Conservation (phyloP, 106 monocot species). For the Dendrobium officinale region DNA sequence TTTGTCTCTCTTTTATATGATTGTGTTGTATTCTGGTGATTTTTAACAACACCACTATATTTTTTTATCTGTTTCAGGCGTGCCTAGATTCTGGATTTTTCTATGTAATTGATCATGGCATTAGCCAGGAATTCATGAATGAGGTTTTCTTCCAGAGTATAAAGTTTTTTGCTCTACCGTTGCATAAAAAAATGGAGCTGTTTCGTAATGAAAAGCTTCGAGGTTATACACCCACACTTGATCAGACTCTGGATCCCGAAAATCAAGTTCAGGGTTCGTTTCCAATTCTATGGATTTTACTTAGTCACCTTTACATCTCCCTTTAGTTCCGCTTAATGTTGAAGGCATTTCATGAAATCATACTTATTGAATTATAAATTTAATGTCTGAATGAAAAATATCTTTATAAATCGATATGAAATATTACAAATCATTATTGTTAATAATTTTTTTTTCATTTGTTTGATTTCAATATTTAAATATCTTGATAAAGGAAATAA, state of each 20-base stretch:
- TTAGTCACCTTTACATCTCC: neutral
- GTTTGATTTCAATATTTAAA: too few species aligned
- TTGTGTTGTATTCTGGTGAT: too few species aligned
- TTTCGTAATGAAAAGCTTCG: constrained; percentile 78
- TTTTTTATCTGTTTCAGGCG: constrained; percentile 34
- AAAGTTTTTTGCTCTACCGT: constrained; percentile 57
- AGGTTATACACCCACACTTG: constrained; percentile 72
- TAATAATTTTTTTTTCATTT: too few species aligned
- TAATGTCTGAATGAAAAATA: too few species aligned
- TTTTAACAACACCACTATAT: too few species aligned
- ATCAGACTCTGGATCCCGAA: constrained; percentile 70
- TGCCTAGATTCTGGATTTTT: constrained; percentile 81
- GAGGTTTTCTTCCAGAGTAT: constrained; percentile 64
- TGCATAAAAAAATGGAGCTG: constrained; percentile 62
- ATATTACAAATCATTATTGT: too few species aligned
- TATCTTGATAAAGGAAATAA: too few species aligned
- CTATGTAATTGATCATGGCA: constrained; percentile 13
- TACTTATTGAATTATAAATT: too few species aligned
- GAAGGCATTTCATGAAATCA: neutral
- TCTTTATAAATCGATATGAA: too few species aligned
- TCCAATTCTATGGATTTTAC: neutral
- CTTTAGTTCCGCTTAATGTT: neutral
- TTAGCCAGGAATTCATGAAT: constrained; percentile 71
- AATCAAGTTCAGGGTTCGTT: constrained; percentile 75
- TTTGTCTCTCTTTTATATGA: too few species aligned